phyloP scores from a whole-genome alignment of 1,139 yeast genomes.

The Geotrichum histeridarum region DNA sequence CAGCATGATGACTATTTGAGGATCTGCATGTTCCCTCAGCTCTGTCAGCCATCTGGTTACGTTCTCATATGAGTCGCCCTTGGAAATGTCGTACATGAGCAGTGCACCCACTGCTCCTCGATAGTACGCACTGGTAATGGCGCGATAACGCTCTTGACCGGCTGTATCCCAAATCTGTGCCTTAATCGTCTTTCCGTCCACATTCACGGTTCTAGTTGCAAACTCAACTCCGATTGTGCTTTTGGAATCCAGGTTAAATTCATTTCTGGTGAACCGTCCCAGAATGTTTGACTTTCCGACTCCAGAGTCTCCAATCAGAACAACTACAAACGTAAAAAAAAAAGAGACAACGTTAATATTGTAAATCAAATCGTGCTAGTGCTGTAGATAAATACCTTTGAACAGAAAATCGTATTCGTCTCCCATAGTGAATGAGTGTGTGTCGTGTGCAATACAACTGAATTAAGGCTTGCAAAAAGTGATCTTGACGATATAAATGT shows the following conservation, averaged over 20 bases:
- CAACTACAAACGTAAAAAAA: constrained; percentile 43
- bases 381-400: constrained; percentile 52
- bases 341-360: no score
- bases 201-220: constrained; percentile 92
- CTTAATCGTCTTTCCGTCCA: constrained; percentile 90
- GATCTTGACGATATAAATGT: no score
- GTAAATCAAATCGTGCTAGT: background rate
- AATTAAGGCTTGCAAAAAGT: no score
- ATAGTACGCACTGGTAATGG: constrained; percentile 94
- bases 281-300: constrained; percentile 94
- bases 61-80: constrained; percentile 87
- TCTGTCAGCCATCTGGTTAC: constrained; percentile 95
- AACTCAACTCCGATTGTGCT: constrained; percentile 97
- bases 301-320: constrained; percentile 94
- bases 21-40: constrained; percentile 93
- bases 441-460: no score
- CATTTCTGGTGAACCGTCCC: constrained; percentile 91
- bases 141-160: constrained; percentile 97
- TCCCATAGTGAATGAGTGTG: constrained; percentile 28
- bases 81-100: constrained; percentile 91
- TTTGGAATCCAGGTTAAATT: constrained; percentile 88
- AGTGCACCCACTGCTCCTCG: constrained; percentile 98
- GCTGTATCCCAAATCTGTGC: constrained; percentile 99
- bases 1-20: constrained; percentile 90
- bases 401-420: constrained; percentile 93